Conservation (phyloP, 2,329 filamentous ascomycete genomes). For the Neonectria magnoliae region DNA sequence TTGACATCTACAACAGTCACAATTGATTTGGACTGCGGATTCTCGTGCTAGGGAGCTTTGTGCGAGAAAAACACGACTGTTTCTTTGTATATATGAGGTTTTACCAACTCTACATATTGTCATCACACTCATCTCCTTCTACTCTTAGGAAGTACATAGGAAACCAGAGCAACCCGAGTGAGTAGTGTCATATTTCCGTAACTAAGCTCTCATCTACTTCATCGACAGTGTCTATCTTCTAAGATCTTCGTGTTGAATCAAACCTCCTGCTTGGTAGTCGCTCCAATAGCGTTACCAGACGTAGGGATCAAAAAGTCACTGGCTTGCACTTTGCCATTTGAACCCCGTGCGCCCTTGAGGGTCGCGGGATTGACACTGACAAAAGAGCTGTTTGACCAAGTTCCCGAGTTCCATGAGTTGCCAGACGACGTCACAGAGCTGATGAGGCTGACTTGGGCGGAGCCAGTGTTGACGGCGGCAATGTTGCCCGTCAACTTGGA, state of each 20-base stretch:
- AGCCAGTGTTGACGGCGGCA: conserved; percentile 41
- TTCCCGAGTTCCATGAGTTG: conserved; percentile 55
- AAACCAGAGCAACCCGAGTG: too few relatives aligned
- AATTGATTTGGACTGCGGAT: neutral
- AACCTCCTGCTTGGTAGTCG: conserved; percentile 26
- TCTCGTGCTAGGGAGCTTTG: neutral
- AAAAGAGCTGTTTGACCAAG: conserved; percentile 53
- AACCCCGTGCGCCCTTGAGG: conserved; percentile 50
- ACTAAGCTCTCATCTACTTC: too few relatives aligned
- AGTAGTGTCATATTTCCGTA: too few relatives aligned
- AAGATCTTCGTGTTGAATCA: neutral
- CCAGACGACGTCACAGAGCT: conserved; percentile 42
- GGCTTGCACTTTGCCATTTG: conserved; percentile 51
- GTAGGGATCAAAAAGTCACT: conserved; percentile 55
- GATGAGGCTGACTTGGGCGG: conserved; percentile 23
- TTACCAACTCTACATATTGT: neutral
- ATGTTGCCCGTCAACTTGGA: conserved; percentile 52
- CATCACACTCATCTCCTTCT: neutral
- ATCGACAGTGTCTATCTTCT: too few relatives aligned
- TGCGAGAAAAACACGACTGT: neutral
- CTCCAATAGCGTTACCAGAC: conserved; percentile 40
- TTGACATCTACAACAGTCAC: neutral
- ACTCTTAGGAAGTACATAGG: neutral
- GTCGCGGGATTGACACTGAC: conserved; percentile 48
- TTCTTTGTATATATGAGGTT: neutral